Evolutionary conservation across 345 rosid species (phyloP).

Genomic region (Sisymbrium irio): DNA sequence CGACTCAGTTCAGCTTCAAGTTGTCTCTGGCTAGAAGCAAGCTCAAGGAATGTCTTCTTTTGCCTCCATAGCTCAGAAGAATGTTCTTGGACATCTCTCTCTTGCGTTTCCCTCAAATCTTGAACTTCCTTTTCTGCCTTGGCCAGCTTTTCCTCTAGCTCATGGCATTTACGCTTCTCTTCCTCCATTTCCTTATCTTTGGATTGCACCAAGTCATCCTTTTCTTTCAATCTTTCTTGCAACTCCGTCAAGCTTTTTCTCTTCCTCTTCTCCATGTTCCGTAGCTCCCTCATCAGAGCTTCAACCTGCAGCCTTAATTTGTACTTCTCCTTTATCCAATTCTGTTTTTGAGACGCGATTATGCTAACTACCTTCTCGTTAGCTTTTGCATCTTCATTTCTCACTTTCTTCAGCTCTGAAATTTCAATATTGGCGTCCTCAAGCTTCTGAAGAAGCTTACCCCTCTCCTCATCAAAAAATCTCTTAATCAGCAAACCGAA

Average conservation of each 20-base stretch:
- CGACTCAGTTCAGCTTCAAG: constrained; percentile 86
- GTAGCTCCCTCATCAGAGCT: constrained; percentile 56
- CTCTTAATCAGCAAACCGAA: constrained; percentile 72
- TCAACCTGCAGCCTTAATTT: constrained; percentile 54
- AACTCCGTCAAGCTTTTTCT: constrained; percentile 45
- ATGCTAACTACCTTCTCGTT: constrained; percentile 92
- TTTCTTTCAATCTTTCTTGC: constrained; percentile 53
- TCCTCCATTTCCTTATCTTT: constrained; percentile 59
- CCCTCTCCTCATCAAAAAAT: constrained; percentile 49
- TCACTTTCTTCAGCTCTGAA: constrained; percentile 53
- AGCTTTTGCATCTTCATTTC: constrained; percentile 82
- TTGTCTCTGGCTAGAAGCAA: constrained; percentile 86
- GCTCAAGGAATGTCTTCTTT: constrained; percentile 87
- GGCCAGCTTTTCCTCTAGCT: constrained; percentile 52
- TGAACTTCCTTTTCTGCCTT: constrained; percentile 46
- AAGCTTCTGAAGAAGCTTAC: constrained; percentile 47
- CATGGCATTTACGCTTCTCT: constrained; percentile 49
- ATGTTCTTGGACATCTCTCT: constrained; percentile 63
- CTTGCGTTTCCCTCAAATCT: constrained; percentile 56
- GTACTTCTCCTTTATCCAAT: constrained; percentile 74
- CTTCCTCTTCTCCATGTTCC: constrained; percentile 48
- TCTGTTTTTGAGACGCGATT: constrained; percentile 80
- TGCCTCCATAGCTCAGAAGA: constrained; percentile 75
- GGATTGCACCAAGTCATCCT: constrained; percentile 48
- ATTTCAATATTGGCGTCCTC: constrained; percentile 58